Evolutionary conservation across 2,329 filamentous ascomycete species (phyloP), one percentile per base, ranked within the genome.

Genomic region (Cytospora paraplurivora): DNA sequence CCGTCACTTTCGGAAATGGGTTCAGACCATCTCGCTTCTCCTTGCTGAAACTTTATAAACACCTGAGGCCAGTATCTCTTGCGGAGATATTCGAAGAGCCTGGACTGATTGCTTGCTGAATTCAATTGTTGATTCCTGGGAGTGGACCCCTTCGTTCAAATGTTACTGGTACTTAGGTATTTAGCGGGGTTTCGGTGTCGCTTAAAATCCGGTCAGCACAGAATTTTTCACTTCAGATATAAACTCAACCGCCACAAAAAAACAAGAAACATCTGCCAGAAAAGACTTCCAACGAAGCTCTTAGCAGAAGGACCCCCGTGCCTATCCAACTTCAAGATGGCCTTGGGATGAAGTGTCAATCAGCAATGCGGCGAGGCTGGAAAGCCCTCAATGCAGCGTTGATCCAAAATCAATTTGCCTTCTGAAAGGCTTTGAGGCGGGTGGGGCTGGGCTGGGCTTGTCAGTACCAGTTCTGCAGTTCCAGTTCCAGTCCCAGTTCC

Each of bases 201-300:
- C 63, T 62, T 65, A 62, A 65, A 62, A 58, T 62, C 55, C 37
- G 50, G 59, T 62, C 49, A 38, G 63, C 54, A 62, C 59, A 65
- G 53, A 65, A 59, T 56, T 62, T 59, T 33, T 61, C 52, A n/a
- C 51, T 49, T 33, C 37, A 58, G 47, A 47, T 50, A 47, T 37
- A 27, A 27, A 27, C 2, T 27, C 27, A 4, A 27, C 27, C 27
- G 27, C 27, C 27, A 27, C 27, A 27, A 27, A 51, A 41, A 13
- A 65, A 33, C 50, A 59, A 50, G 49, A 33, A 15, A 49, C 19
- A n/a, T 21, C 4, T 4, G 13, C 7, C 54, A 27, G 44, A 35
- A 53, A 35, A 19, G 5, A 15, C 33, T 55, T 44, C 59, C 58
- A 32, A 52, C 32, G 21, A 35, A 55, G 37, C 4, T 49, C 33